Evolutionary conservation across 805 yeast genomes (phyloP), one percentile per base, ranked within the genome.

Genomic region (Nematodospora valgi): DNA sequence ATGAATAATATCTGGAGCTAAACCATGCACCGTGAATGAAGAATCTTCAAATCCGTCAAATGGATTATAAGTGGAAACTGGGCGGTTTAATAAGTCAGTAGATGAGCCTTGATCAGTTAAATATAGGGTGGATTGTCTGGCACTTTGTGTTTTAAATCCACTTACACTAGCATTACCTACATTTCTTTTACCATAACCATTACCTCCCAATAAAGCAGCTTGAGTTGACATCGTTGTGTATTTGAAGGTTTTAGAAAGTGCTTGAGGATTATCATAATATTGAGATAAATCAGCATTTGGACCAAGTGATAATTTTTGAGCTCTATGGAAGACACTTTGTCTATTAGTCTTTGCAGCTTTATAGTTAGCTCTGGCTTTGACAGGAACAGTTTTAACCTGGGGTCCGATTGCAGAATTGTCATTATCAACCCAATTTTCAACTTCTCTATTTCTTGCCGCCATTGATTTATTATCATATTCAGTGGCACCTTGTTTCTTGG

Each of bases 401-500:
- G 77, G 82, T 23, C 66, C 62, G 5, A 69, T 53, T 34, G 75
- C 68, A 2, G 56, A 47, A 21, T 54, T 46, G 9, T 51, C 44
- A 54, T 80, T 78, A 45, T 85, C 84, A 4, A 89, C 80, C 97
- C 98, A 93, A 46, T 77, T 75, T 48, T 91, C 97, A 43, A 86
- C 78, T 40, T 74, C 75, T 32, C 78, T 72, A 30, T 77, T 76
- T 48, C 89, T 78, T 41, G 72, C 70, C 15, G 68, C 70, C 81
- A 82, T 73, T 27, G 75, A 70, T 49, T 76, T 78, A 43, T 73
- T 68, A 40, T 78, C 75, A 32, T 80, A 64, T 18, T 63, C 64
- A 41, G 73, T 74, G 3, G 93, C 93, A 42, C 98, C 98, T 62
- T 88, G 96, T 23, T 61, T 70, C 27, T 78, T 76, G 31, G 68